Evolutionary conservation across 768 basidiomycete genomes (phyloP).

Genomic region (Boletus edulis): DNA sequence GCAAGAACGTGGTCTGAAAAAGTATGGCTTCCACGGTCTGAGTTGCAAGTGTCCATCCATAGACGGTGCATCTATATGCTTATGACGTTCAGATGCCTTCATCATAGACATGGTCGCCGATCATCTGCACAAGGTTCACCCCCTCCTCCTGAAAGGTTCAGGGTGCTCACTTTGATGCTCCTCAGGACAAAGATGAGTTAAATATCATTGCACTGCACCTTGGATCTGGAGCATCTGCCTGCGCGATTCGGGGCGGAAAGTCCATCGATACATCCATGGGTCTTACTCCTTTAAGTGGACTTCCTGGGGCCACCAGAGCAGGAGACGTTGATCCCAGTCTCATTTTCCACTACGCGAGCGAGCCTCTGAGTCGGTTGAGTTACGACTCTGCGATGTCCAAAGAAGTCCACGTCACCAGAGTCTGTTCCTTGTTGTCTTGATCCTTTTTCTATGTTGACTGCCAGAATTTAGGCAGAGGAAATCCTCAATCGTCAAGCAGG

Average conservation of each 20-base stretch:
- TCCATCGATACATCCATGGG: slow-evolving; percentile 92
- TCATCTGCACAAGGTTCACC: slow-evolving; percentile 52
- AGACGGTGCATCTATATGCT: neutral
- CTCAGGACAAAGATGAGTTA: slow-evolving; percentile 44
- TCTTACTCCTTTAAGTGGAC: slow-evolving; percentile 81
- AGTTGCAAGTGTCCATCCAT: slow-evolving; percentile 46
- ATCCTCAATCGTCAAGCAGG: slow-evolving; percentile 76
- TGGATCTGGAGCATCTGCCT: slow-evolving; percentile 87
- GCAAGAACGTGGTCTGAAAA: slow-evolving; percentile 65
- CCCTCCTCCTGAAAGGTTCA: neutral
- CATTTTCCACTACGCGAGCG: slow-evolving; percentile 76
- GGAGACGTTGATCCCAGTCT: slow-evolving; percentile 83
- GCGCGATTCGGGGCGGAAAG: slow-evolving; percentile 67
- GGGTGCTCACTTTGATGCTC: neutral
- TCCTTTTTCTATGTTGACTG: neutral
- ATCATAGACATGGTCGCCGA: slow-evolving; percentile 64
- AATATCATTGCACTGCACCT: slow-evolving; percentile 85
- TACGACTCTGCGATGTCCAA: slow-evolving; percentile 47
- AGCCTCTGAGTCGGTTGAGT: slow-evolving; percentile 45
- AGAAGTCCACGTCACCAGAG: slow-evolving; percentile 54
- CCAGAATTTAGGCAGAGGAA: slow-evolving; percentile 53
- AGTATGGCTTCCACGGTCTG: slow-evolving; percentile 92
- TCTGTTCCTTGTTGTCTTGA: slow-evolving; percentile 11
- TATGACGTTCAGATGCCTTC: slow-evolving; percentile 48
- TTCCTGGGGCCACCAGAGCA: slow-evolving; percentile 86